These are phyloP conservation scores for Thymus quinquecostatus DNA, from an alignment of 257 asterid genomes.

Conservation along the genomic window DNA sequence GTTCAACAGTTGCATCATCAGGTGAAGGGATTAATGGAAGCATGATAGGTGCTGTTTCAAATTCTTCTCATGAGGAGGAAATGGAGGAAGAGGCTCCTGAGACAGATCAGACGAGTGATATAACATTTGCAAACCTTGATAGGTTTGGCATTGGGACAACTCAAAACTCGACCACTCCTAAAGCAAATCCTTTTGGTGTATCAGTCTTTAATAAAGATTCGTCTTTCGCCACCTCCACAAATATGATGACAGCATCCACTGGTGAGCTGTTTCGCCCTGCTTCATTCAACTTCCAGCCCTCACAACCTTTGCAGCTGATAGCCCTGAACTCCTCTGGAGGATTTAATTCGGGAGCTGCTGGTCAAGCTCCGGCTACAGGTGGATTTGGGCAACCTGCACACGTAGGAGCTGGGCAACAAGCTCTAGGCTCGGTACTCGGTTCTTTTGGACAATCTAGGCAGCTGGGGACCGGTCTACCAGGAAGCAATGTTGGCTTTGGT, in stretches of 20 bases:
- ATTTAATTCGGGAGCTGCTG: constrained; percentile 48
- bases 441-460: constrained; percentile 95
- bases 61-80: constrained; percentile 76
- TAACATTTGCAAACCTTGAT: constrained; percentile 61
- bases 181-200: constrained; percentile 76
- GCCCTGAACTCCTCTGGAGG: constrained; percentile 56
- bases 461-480: constrained; percentile 73
- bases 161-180: constrained; percentile 44
- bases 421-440: constrained; percentile 93
- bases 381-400: constrained; percentile 87
- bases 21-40: constrained; percentile 43
- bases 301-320: constrained; percentile 53
- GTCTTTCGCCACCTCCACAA: constrained; percentile 44
- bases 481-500: constrained; percentile 57
- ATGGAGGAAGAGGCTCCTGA: constrained; percentile 99
- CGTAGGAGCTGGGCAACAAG: constrained; percentile 81
- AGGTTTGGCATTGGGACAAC: constrained; percentile 75
- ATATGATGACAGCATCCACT: constrained; percentile 44
- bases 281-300: constrained; percentile 71
- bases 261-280: constrained; percentile 94
- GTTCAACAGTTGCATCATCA: constrained; percentile 36
- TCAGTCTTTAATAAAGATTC: constrained; percentile 42
- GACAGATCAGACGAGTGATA: constrained; percentile 49
- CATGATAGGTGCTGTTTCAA: constrained; percentile 40
- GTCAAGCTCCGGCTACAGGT: constrained; percentile 53